Conservation (phyloP, 2,329 filamentous ascomycete species). For the Colletotrichum kahawae region DNA sequence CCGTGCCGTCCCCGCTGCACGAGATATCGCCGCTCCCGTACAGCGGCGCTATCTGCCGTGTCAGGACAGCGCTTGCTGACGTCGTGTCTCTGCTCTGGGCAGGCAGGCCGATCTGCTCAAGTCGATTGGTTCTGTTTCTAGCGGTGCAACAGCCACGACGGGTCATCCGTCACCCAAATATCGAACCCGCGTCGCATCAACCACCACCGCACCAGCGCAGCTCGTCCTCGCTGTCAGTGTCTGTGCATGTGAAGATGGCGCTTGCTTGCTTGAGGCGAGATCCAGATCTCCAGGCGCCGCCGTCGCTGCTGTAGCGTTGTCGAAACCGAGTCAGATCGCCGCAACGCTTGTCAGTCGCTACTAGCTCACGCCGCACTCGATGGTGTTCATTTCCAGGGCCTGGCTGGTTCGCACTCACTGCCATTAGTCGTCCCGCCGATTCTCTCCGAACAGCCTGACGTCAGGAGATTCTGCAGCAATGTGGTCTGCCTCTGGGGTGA, state of each 20-base stretch:
- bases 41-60: not conserved
- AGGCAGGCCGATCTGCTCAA: not conserved
- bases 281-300: conserved; percentile 1
- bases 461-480: conserved; percentile 1
- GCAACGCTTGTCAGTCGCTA: not conserved
- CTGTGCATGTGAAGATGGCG: conserved; percentile 17
- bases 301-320: not conserved
- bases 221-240: not conserved
- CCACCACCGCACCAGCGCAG: not conserved
- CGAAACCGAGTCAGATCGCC: conserved; percentile 11
- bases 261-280: conserved; percentile 7
- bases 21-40: conserved; percentile 2
- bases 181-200: not conserved
- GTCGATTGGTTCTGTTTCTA: conserved; percentile 4
- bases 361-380: not conserved
- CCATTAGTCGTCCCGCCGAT: not conserved
- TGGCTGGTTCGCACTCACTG: not conserved
- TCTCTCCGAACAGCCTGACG: not conserved
- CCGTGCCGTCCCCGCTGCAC: not conserved
- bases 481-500: conserved; percentile 5
- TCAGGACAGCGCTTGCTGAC: not conserved
- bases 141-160: not conserved
- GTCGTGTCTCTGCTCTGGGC: not conserved
- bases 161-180: not conserved
- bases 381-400: not conserved